phyloP scores from a whole-genome alignment of 805 yeast genomes.

The Monosporozyma siamensis region DNA sequence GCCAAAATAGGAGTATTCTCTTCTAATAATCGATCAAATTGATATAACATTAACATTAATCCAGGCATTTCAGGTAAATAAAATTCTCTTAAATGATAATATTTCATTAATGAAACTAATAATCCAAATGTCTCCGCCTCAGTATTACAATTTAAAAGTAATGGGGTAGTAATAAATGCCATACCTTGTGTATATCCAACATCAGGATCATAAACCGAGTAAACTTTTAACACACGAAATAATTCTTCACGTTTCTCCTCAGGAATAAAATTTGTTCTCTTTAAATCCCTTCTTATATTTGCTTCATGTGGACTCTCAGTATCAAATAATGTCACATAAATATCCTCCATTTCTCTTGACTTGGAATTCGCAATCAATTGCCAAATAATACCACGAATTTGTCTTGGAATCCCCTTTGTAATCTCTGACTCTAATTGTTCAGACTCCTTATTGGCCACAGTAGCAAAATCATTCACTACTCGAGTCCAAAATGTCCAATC shows the following conservation, averaged over 20 bases:
- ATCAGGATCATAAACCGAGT: conserved; percentile 77
- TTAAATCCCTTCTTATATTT: conserved; percentile 70
- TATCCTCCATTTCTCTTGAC: conserved; percentile 36
- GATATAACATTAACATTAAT: conserved; percentile 71
- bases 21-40: conserved; percentile 82
- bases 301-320: conserved; percentile 58
- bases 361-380: conserved; percentile 79
- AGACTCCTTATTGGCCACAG: conserved; percentile 54
- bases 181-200: conserved; percentile 98
- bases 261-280: conserved; percentile 77
- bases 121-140: conserved; percentile 82
- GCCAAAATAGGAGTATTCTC: conserved; percentile 62
- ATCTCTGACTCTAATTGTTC: conserved; percentile 51
- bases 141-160: conserved; percentile 54
- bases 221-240: conserved; percentile 70
- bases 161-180: conserved; percentile 86
- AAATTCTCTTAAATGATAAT: conserved; percentile 67
- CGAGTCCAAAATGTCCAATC: conserved; percentile 87
- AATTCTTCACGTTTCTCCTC: conserved; percentile 52
- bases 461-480: conserved; percentile 69
- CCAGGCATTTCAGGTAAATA: conserved; percentile 93
- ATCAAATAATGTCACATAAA: conserved; percentile 35
- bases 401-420: conserved; percentile 72
- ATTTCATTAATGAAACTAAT: conserved; percentile 73
- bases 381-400: conserved; percentile 86